Base-by-base conservation (phyloP, 495 filamentous ascomycete genomes). In the Xylaria intraflava region DNA sequence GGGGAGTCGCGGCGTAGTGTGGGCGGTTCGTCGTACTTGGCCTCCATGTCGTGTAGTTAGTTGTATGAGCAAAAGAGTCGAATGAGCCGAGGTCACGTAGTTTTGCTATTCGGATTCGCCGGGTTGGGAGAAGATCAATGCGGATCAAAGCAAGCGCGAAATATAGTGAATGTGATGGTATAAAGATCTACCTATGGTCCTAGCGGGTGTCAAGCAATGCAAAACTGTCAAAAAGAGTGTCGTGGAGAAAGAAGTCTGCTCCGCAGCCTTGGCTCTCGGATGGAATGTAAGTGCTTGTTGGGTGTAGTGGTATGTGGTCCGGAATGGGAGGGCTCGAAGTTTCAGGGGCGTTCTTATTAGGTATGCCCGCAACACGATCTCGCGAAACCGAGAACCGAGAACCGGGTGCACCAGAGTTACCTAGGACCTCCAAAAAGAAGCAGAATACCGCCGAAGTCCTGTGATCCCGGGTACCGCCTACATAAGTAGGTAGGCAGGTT, bases 1-100 rank as follows among this genome's bases (percentile, higher is more conserved):
- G 85, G 83, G 14, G 82, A 84, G 39, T 67, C 67, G 53, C 69
- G 67, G 31, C 74, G 69, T 16, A 71, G 55, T 8, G 58, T 61
- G 31, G 70, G 68, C n/a, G 58, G 64, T 23, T 69, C 59, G 11
- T 66, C 58, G 50, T 64, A 58, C 35, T 64, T 51, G 45, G 69
- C 45, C 46, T 69, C 67, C 69, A 74, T 74, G 49, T 55, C 36
- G 44, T 35, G 26, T 23, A 20, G 5, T 4, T 30, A 23, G 35
- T 45, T 33, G 20, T 22, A 19, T 6, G 24, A 40, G 29, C 2
- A 38, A 16, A 2, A 26, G 16, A 19, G 16, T 9, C 35, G 26
- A 10, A 36, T 20, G 41, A 38, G 8, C 20, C 30, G 23, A 46
- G 31, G 41, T 45, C 8, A 23, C 20, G 35, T 17, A 14, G 39